These are phyloP conservation scores for Tolypocladium sp. DNA, from an alignment of 2,329 filamentous ascomycete species.

Conservation along the genomic window DNA sequence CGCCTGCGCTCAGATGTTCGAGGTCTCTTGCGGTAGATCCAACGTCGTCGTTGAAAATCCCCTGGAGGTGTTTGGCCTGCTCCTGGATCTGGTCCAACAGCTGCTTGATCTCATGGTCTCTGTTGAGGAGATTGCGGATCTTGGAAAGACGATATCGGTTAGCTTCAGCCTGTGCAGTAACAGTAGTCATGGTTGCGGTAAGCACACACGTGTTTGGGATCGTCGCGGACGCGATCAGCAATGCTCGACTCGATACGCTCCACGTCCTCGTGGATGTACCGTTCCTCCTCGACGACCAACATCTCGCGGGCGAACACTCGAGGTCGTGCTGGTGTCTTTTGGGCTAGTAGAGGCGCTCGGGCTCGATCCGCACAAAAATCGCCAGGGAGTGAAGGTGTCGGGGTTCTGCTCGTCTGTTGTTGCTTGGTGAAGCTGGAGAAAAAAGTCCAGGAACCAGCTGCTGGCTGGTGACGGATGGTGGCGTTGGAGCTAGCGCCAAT, in stretches of 20 bases:
- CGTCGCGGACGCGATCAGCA: constrained; percentile 78
- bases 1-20: constrained; percentile 72
- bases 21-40: constrained; percentile 69
- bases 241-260: constrained; percentile 93
- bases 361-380: not conserved
- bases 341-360: not conserved
- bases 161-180: constrained; percentile 6
- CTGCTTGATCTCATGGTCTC: constrained; percentile 84
- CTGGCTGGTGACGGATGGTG: not conserved
- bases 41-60: constrained; percentile 75
- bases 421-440: not conserved
- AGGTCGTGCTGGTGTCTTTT: not conserved
- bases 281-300: constrained; percentile 88
- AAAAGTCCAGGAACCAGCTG: not conserved
- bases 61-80: constrained; percentile 71
- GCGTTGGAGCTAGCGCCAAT: not conserved
- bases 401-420: not conserved
- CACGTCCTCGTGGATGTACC: constrained; percentile 90
- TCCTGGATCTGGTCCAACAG: constrained; percentile 81
- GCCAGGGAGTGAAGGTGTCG: not conserved
- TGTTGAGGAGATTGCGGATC: constrained; percentile 81
- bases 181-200: not conserved
- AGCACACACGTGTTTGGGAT: constrained; percentile 70
- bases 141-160: constrained; percentile 25
- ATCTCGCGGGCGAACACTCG: constrained; percentile 28